Evolutionary conservation across 371 early-diverging fungal genomes (phyloP), one percentile per base, ranked within the genome.

Genomic region (Mortierella sp.): DNA sequence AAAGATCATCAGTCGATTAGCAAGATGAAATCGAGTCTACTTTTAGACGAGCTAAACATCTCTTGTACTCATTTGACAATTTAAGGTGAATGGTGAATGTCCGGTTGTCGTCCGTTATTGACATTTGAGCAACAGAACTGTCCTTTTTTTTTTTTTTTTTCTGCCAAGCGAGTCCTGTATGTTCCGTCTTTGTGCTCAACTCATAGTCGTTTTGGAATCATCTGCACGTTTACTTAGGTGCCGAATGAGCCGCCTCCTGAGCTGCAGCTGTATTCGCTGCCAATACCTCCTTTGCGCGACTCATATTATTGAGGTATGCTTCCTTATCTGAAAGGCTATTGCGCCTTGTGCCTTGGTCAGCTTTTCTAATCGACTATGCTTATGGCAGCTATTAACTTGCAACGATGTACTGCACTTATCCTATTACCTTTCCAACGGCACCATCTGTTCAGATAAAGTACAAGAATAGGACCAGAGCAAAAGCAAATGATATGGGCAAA

Each of bases 351-450:
- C 47, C 47, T 12, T 13, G n/a, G 23, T 23, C 49, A n/a, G 23
- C 23, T 32, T 49, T 43, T 17, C 51, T 49, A n/a, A 29, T 61
- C n/a, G n/a, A 43, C 45, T n/a, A 58, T 35, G 58, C 34, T 63
- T 47, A 63, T 12, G n/a, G 47, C 31, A 31, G 40, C 17, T 51
- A 43, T 32, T 23, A 26, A 32, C 28, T 61, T 54, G 26, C 56
- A 51, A 19, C 40, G 29, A 59, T 53, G 12, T 35, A 17, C n/a
- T n/a, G 37, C 37, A 34, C 9, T 22, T 34, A 57, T 57, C 32
- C n/a, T 57, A 66, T 76, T 88, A 92, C 94, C 90, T 98, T 97
- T 80, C 98, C 98, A 82, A 98, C 98, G 65, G 98, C 98, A 92
- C 99, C 99, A 86, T 98, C 99, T 67, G 66, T 47, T 47, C 5